Percentiles rank a stretch among this genome's conserved stretches.
These are phyloP conservation scores for Zychaea mexicana DNA, from an alignment of 371 early-diverging fungal genomes.

Conservation along the genomic window DNA sequence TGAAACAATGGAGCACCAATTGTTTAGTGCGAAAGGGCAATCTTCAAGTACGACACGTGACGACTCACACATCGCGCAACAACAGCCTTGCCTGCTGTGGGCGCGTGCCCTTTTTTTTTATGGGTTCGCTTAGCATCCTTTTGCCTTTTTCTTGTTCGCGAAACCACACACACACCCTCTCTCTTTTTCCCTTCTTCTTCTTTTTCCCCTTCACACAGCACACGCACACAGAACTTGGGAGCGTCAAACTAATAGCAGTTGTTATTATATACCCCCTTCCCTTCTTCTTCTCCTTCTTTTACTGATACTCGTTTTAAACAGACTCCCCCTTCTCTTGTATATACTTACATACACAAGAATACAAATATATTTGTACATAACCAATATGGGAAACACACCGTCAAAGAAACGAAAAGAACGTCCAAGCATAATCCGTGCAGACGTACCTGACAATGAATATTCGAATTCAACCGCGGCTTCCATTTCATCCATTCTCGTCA, in stretches of 20 bases:
- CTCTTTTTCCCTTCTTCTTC: background rate
- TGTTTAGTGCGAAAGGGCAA: background rate
- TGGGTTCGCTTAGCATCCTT: too few species aligned
- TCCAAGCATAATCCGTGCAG: constrained; percentile 40
- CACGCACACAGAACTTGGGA: too few species aligned
- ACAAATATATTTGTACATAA: too few species aligned
- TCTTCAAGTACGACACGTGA: too few species aligned
- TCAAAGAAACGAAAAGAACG: constrained; percentile 42
- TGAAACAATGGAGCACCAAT: constrained; percentile 3
- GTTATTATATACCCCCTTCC: too few species aligned
- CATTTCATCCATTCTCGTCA: constrained; percentile 43
- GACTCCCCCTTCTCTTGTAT: constrained; percentile 17
- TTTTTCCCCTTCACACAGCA: too few species aligned
- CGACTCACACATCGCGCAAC: background rate
- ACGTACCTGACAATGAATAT: constrained; percentile 41
- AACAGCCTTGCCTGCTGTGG: background rate
- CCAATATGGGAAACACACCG: constrained; percentile 24
- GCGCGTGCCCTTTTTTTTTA: background rate
- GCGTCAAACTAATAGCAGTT: too few species aligned
- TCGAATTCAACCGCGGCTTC: constrained; percentile 41
- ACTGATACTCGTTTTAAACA: too few species aligned
- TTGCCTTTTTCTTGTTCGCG: too few species aligned
- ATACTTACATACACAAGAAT: constrained; percentile 10
- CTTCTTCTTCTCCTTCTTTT: too few species aligned
- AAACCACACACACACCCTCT: too few species aligned